Evolutionary conservation across 345 rosid species (phyloP).

Genomic region (Corymbia maculata): DNA sequence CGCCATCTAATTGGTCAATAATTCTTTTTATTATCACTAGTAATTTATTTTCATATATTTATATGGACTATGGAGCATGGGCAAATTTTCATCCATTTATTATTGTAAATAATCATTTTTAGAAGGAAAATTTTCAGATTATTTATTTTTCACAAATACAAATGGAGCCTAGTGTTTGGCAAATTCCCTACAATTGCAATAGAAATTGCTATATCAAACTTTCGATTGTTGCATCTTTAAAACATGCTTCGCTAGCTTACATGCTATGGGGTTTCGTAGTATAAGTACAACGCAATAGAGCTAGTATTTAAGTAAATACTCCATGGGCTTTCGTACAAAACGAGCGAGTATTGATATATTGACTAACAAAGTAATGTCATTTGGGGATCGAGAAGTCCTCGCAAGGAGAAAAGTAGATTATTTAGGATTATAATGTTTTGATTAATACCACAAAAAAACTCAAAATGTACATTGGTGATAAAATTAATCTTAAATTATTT

Average conservation of each 20-base stretch:
- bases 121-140: accelerated
- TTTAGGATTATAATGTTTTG: too few species aligned
- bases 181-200: background rate
- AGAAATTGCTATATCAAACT: background rate
- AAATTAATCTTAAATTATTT: too few species aligned
- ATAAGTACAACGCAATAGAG: background rate
- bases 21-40: background rate
- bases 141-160: background rate
- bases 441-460: too few species aligned
- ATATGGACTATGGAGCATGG: background rate
- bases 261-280: too few species aligned
- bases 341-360: background rate
- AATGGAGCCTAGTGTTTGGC: background rate
- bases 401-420: background rate
- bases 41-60: background rate
- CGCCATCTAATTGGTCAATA: background rate
- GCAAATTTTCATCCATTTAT: accelerated
- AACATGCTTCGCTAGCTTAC: background rate
- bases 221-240: background rate
- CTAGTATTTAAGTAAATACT: background rate
- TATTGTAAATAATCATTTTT: background rate
- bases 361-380: background rate
- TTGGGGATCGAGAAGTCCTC: accelerated
- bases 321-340: background rate
- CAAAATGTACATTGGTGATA: too few species aligned